Conservation (phyloP, 305 asterid species). For the Fraxinus xanthoxyloides region DNA sequence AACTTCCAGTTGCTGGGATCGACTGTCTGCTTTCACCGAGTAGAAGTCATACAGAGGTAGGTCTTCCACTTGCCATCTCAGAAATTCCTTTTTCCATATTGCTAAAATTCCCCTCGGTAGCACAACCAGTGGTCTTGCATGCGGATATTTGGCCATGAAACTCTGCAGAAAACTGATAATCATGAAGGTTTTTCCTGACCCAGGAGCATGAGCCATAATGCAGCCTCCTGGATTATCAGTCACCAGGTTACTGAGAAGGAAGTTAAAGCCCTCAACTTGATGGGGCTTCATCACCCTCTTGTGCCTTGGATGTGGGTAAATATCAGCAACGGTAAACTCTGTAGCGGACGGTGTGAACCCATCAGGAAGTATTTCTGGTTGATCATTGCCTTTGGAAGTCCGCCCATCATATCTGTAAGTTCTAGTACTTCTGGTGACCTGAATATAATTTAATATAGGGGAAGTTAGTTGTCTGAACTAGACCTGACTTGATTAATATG, state of each 20-base stretch:
- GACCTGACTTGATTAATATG: constrained; percentile 5
- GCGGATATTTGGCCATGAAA: constrained; percentile 90
- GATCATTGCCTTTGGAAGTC: constrained; percentile 46
- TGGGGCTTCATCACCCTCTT: constrained; percentile 94
- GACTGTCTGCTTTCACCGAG: constrained; percentile 83
- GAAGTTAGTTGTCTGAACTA: constrained; percentile 16
- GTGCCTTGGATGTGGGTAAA: constrained; percentile 92
- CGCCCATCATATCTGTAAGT: constrained; percentile 79
- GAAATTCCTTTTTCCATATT: constrained; percentile 82
- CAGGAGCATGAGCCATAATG: constrained; percentile 97
- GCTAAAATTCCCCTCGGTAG: constrained; percentile 85
- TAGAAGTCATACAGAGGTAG: constrained; percentile 76
- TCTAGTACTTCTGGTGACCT: constrained; percentile 62
- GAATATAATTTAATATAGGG: constrained; percentile 23
- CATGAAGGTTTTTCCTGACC: constrained; percentile 98
- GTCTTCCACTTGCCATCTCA: constrained; percentile 90
- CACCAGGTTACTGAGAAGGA: constrained; percentile 82
- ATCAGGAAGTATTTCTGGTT: constrained; percentile 43
- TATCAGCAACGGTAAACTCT: constrained; percentile 58
- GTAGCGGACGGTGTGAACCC: constrained; percentile 39
- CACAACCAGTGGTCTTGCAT: constrained; percentile 91
- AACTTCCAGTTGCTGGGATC: constrained; percentile 81
- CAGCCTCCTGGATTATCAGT: constrained; percentile 94
- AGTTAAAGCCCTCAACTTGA: constrained; percentile 93
- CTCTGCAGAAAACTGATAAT: constrained; percentile 93